Evolutionary conservation across 441 rosid species (phyloP).

Genomic region (Erodium chrysanthum): DNA sequence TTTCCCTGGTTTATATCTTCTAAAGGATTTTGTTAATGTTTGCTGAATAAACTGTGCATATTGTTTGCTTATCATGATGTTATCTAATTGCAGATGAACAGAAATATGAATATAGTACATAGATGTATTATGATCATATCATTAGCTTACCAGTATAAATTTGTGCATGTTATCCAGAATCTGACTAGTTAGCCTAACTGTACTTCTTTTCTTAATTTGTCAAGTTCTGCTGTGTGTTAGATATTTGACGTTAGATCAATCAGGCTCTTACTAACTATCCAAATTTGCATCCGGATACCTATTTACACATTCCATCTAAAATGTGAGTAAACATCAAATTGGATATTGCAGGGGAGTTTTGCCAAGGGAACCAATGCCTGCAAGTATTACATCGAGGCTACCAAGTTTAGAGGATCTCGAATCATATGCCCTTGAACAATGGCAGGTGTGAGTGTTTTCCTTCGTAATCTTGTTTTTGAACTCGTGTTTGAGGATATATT

Average conservation of each 20-base stretch:
- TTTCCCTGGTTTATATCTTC: not conserved
- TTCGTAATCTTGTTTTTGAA: slow-evolving; percentile 5
- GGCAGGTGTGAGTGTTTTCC: slow-evolving; percentile 60
- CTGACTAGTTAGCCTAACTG: too few species aligned
- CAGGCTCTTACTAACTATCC: slow-evolving; percentile 1
- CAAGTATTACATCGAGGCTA: slow-evolving; percentile 42
- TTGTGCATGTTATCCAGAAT: too few species aligned
- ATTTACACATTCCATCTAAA: not conserved
- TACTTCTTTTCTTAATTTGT: not conserved
- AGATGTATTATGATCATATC: not conserved
- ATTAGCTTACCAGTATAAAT: not conserved
- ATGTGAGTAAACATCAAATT: slow-evolving; percentile 8
- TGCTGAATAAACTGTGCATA: not conserved
- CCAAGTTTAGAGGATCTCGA: slow-evolving; percentile 74
- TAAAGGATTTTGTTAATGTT: not conserved
- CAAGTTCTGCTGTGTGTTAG: not conserved
- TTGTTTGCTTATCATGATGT: not conserved
- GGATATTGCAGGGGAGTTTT: slow-evolving; percentile 56
- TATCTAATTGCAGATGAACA: not conserved
- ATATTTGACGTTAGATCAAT: slow-evolving; percentile 15
- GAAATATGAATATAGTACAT: not conserved
- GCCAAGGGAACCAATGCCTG: slow-evolving; percentile 85
- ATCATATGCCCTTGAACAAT: slow-evolving; percentile 66
- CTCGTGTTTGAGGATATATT: slow-evolving; percentile 9
- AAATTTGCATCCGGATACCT: slow-evolving; percentile 8